Conservation (phyloP, 2,329 filamentous ascomycete species). For the Pseudogymnoascus sp. region DNA sequence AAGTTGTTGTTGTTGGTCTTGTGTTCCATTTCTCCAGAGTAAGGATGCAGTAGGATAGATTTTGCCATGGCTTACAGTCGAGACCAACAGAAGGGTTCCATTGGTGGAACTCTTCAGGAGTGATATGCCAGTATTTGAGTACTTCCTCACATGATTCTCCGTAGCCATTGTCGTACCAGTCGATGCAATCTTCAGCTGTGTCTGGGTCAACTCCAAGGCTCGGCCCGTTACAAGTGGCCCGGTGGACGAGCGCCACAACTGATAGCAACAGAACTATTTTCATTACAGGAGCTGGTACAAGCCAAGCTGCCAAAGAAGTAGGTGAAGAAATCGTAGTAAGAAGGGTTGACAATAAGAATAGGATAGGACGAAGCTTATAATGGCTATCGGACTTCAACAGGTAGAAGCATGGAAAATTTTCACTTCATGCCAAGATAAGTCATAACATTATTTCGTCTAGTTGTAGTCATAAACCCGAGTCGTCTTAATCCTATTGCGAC, state of each 20-base stretch:
- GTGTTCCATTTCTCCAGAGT: background rate
- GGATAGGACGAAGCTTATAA: background rate
- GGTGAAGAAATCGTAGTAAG: background rate
- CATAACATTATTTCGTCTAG: background rate
- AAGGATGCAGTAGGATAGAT: background rate
- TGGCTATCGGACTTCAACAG: background rate
- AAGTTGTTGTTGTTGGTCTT: background rate
- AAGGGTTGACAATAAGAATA: background rate
- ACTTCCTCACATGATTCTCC: background rate
- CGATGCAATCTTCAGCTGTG: background rate
- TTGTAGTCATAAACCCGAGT: background rate
- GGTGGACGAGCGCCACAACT: background rate
- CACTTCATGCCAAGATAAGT: background rate
- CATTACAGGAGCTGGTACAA: background rate
- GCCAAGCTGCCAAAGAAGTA: background rate
- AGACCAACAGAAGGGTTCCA: background rate
- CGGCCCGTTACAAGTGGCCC: background rate
- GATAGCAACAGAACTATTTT: background rate
- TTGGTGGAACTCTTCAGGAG: background rate
- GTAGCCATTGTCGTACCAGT: background rate
- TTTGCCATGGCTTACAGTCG: background rate
- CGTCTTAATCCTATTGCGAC: background rate
- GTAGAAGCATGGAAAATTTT: background rate
- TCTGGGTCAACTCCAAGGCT: background rate
- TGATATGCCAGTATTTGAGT: background rate